Conservation (phyloP, 176 grass and related monocot species). For the Luzula sylvatica region DNA sequence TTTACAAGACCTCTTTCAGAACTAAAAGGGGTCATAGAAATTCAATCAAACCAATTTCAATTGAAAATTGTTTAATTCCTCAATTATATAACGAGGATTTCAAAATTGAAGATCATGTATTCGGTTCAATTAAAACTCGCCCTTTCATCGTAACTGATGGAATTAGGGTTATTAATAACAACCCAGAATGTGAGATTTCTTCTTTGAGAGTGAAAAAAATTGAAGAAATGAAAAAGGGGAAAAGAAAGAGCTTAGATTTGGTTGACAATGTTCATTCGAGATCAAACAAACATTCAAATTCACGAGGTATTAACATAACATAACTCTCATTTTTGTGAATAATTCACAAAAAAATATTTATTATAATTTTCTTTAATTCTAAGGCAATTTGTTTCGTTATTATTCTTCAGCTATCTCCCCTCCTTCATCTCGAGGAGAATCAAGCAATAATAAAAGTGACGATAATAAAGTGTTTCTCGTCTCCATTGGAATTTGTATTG, state of each 20-base stretch:
- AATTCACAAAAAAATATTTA: not conserved
- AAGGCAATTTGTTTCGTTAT: not conserved
- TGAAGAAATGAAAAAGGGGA: conserved; percentile 45
- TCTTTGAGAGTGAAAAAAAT: conserved; percentile 26
- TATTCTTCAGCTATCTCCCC: not conserved
- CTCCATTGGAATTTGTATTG: conserved; percentile 52
- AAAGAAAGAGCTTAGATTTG: conserved; percentile 26
- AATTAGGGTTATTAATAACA: conserved; percentile 71
- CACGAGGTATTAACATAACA: conserved; percentile 39
- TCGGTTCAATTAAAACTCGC: conserved; percentile 50
- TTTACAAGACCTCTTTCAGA: conserved; percentile 47
- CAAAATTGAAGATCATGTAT: conserved; percentile 72
- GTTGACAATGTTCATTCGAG: conserved; percentile 3
- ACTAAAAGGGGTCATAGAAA: conserved; percentile 33
- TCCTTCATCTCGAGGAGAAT: not conserved
- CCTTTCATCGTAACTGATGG: conserved; percentile 72
- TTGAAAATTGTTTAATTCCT: conserved; percentile 58
- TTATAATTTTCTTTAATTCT: not conserved
- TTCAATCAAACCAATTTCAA: conserved; percentile 48
- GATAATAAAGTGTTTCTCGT: conserved; percentile 21
- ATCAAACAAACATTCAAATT: conserved; percentile 26
- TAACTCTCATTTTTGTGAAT: conserved; percentile 8
- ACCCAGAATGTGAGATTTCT: conserved; percentile 37
- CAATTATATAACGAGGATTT: conserved; percentile 60
- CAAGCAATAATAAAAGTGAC: not conserved